Evolutionary conservation across 2,329 filamentous ascomycete genomes (phyloP).

Genomic region (Fusarium nelsonii): DNA sequence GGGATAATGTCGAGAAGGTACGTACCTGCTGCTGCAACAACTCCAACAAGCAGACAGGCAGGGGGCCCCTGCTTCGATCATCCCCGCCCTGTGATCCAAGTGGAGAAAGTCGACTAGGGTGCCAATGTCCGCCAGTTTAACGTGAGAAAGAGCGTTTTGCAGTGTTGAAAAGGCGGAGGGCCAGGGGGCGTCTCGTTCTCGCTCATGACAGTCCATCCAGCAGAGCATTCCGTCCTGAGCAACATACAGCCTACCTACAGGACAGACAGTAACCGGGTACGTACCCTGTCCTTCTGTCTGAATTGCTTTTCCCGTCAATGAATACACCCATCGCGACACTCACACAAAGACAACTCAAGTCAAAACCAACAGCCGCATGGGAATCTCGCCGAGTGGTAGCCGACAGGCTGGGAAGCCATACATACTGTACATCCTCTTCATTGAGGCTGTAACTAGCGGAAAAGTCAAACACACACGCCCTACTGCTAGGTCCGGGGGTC

Average conservation of each 20-base stretch:
- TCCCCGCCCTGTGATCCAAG: constrained; percentile 34
- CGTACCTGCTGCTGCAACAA: neutral
- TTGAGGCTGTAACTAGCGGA: constrained; percentile 35
- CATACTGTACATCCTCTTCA: neutral
- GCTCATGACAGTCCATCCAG: neutral
- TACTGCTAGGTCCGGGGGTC: neutral
- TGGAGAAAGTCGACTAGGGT: constrained; percentile 25
- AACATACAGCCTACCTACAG: too few species aligned
- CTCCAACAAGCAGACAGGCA: constrained; percentile 1
- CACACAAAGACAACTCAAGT: neutral
- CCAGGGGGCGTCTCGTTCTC: constrained; percentile 13
- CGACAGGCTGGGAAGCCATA: constrained; percentile 34
- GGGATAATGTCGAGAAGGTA: neutral
- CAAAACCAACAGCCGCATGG: constrained; percentile 26
- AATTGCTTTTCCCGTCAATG: neutral
- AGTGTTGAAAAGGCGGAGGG: constrained; percentile 48
- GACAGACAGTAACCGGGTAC: constrained; percentile 1
- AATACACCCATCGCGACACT: constrained; percentile 17
- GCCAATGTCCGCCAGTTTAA: constrained; percentile 46
- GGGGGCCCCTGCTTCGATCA: constrained; percentile 28
- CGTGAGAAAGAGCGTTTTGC: constrained; percentile 39
- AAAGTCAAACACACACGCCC: constrained; percentile 12
- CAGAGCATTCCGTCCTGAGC: too few species aligned
- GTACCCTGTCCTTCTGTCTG: neutral
- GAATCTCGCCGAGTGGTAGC: constrained; percentile 43